Conservation (phyloP, 2,329 filamentous ascomycete genomes). For the Aspergillus ruber region DNA sequence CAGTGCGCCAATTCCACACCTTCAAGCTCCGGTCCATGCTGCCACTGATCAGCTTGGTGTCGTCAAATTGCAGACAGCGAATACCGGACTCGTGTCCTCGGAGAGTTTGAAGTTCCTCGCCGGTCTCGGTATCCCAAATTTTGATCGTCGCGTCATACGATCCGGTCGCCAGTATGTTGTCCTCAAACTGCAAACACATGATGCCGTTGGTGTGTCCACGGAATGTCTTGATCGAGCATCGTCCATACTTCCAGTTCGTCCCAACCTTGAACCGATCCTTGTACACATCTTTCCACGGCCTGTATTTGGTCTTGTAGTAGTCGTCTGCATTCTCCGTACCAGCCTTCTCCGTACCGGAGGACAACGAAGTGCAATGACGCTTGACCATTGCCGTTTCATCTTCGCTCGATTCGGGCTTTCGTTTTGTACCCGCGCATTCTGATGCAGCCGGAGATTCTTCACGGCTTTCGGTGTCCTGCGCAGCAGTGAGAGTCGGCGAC, state of each 20-base stretch:
- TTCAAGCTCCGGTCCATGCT: slow-evolving; percentile 81
- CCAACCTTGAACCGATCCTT: slow-evolving; percentile 92
- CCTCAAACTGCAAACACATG: slow-evolving; percentile 73
- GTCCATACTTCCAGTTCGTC: slow-evolving; percentile 94
- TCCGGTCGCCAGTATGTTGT: slow-evolving; percentile 84
- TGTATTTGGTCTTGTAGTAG: slow-evolving; percentile 46
- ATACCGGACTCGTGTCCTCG: slow-evolving; percentile 76
- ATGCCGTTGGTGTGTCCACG: slow-evolving; percentile 84
- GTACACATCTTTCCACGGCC: slow-evolving; percentile 97
- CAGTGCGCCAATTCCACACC: slow-evolving; percentile 95
- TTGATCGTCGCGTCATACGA: slow-evolving; percentile 94
- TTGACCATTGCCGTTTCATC: slow-evolving; percentile 25
- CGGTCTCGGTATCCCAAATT: slow-evolving; percentile 90
- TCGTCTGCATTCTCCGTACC: slow-evolving; percentile 33
- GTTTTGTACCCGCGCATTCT: slow-evolving; percentile 13
- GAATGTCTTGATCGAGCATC: slow-evolving; percentile 77
- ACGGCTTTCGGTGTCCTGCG: background rate
- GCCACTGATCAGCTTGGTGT: slow-evolving; percentile 82
- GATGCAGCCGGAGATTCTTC: slow-evolving; percentile 3
- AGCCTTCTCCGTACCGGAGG: slow-evolving; percentile 21
- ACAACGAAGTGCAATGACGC: slow-evolving; percentile 24
- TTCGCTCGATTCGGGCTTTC: slow-evolving; percentile 21
- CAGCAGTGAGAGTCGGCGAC: slow-evolving; percentile 32
- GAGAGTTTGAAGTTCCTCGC: slow-evolving; percentile 77
- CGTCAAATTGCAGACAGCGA: slow-evolving; percentile 85